Conservation (phyloP, 148 eudicot species). For the Tetragonia tetragonoides region DNA sequence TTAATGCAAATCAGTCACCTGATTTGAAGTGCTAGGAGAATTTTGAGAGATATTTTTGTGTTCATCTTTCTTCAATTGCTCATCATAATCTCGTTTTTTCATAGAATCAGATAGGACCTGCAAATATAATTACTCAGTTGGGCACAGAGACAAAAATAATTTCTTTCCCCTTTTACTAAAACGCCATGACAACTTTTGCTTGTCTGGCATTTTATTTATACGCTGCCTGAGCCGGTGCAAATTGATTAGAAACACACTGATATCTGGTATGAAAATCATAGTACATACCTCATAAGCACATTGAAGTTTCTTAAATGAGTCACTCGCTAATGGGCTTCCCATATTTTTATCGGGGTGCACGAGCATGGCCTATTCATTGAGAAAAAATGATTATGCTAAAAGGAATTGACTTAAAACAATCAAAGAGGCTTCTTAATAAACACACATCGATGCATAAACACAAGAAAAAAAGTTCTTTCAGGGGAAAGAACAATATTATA, state of each 20-base stretch:
- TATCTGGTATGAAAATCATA: constrained; percentile 1
- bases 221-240: background rate
- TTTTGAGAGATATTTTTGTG: constrained; percentile 55
- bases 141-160: constrained; percentile 6
- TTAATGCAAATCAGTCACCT: constrained; percentile 40
- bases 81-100: constrained; percentile 94
- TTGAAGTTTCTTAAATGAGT: constrained; percentile 97
- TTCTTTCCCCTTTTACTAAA: background rate
- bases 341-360: constrained; percentile 99
- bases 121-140: constrained; percentile 16
- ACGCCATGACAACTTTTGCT: background rate
- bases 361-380: constrained; percentile 79
- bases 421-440: too few relatives aligned
- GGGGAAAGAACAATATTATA: background rate
- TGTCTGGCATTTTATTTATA: background rate
- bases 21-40: constrained; percentile 73
- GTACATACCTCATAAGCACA: constrained; percentile 89
- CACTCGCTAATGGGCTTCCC: constrained; percentile 96
- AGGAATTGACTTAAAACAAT: background rate
- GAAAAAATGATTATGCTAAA: constrained; percentile 9
- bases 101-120: constrained; percentile 93
- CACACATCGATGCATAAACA: background rate
- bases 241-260: background rate
- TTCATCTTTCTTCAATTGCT: constrained; percentile 87
- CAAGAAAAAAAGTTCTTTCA: background rate